phyloP scores from a whole-genome alignment of 441 rosid genomes.

The Kokia cookei region DNA sequence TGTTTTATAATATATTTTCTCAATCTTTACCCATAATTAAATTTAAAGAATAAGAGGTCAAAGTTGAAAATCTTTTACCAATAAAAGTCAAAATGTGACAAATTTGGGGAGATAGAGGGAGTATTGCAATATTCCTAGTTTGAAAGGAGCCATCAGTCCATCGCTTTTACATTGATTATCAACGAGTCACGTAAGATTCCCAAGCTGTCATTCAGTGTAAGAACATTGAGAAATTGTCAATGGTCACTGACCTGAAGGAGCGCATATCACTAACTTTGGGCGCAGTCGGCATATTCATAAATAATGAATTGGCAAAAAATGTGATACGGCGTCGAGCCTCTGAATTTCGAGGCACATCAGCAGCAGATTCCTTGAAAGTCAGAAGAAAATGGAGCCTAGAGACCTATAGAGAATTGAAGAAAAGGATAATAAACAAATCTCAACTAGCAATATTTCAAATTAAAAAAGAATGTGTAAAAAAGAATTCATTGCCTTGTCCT shows the following conservation, averaged over 20 bases:
- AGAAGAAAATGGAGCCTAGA: slow-evolving; percentile 69
- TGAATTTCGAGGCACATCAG: slow-evolving; percentile 79
- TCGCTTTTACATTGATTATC: not conserved
- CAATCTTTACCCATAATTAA: too few relatives aligned
- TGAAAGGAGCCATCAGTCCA: not conserved
- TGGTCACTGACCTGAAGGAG: slow-evolving; percentile 67
- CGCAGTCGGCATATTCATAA: slow-evolving; percentile 89
- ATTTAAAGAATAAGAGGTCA: too few relatives aligned
- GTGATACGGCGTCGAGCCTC: slow-evolving; percentile 98
- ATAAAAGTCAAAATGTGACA: too few relatives aligned
- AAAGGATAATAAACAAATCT: slow-evolving; percentile 8
- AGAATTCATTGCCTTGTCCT: slow-evolving; percentile 60
- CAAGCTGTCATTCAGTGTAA: not conserved
- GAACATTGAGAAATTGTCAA: slow-evolving; percentile 3
- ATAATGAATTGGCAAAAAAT: slow-evolving; percentile 91
- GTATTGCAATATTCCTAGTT: not conserved
- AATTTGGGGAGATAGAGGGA: not conserved
- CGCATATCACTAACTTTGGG: slow-evolving; percentile 87
- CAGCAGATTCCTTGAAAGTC: slow-evolving; percentile 94
- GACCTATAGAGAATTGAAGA: slow-evolving; percentile 38
- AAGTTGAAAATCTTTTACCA: too few relatives aligned
- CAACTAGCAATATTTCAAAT: slow-evolving; percentile 5
- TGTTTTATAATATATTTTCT: too few relatives aligned
- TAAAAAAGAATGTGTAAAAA: slow-evolving; percentile 1
- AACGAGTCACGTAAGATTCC: not conserved